A percentile compares a stretch with the other conserved stretches of the same genome.
Conservation (phyloP, 1,284 basidiomycete species). For the Pyrrhoderma noxium region DNA sequence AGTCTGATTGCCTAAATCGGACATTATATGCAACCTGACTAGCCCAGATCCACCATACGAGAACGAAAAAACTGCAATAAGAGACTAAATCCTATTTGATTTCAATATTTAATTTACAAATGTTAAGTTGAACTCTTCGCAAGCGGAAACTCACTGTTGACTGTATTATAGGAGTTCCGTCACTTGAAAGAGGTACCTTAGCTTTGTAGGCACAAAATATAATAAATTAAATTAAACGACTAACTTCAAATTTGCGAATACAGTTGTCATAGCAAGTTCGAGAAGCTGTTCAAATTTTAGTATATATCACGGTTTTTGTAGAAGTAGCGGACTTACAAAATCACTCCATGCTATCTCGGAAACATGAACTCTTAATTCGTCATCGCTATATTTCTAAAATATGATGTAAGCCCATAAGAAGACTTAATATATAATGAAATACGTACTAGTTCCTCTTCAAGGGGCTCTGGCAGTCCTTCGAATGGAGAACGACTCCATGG, state of each 20-base stretch:
- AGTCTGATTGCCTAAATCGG: slow-evolving; percentile 19
- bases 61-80: slow-evolving; percentile 18
- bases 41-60: slow-evolving; percentile 22
- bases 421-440: neutral
- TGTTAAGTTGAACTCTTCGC: no score
- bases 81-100: slow-evolving; percentile 10
- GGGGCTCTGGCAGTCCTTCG: slow-evolving; percentile 4
- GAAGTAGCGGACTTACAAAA: slow-evolving; percentile 4
- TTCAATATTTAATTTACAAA: neutral
- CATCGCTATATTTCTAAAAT: slow-evolving; percentile 3
- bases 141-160: slow-evolving; percentile 16
- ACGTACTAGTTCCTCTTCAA: slow-evolving; percentile 1
- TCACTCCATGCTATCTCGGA: slow-evolving; percentile 15
- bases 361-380: slow-evolving; percentile 14
- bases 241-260: slow-evolving; percentile 17
- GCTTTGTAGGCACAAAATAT: neutral
- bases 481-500: slow-evolving; percentile 14
- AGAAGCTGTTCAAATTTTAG: slow-evolving; percentile 10
- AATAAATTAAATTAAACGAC: neutral
- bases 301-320: neutral
- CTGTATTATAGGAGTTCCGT: slow-evolving; percentile 16
- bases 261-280: slow-evolving; percentile 18
- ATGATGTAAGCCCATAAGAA: no score
- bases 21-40: slow-evolving; percentile 19
- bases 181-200: slow-evolving; percentile 7